A percentile compares a stretch with the other conserved stretches of the same genome.
These are phyloP conservation scores for Hypsizygus marmoreus DNA, from an alignment of 768 basidiomycete species.

Conservation along the genomic window DNA sequence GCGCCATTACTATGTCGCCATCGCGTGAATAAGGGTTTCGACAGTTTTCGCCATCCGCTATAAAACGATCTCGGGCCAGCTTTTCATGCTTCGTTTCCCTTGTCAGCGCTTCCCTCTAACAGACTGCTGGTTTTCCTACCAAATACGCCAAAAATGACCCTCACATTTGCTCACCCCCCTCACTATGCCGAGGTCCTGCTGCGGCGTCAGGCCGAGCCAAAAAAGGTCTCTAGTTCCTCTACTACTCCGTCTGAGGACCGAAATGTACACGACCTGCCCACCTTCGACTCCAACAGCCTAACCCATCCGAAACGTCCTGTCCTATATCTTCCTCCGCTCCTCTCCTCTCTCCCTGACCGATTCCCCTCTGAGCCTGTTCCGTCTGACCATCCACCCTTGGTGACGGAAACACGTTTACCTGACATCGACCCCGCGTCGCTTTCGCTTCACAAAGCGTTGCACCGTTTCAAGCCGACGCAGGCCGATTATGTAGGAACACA, in stretches of 20 bases:
- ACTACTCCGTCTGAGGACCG: conserved; percentile 18
- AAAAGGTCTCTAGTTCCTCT: conserved; percentile 1
- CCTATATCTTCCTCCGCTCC: conserved; percentile 82
- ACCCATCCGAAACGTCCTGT: conserved; percentile 47
- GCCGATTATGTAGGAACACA: conserved; percentile 60
- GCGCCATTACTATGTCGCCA: conserved; percentile 18
- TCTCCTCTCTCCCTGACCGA: conserved; percentile 69
- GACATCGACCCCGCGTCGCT: conserved; percentile 84
- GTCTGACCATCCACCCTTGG: conserved; percentile 42
- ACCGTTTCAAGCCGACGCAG: conserved; percentile 66
- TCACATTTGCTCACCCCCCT: conserved; percentile 33
- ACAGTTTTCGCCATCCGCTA: background rate
- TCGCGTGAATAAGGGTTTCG: background rate
- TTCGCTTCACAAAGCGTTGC: conserved; percentile 83
- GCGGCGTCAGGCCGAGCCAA: background rate
- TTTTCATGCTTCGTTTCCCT: background rate
- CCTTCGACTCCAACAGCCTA: conserved; percentile 42
- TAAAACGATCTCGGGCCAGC: background rate
- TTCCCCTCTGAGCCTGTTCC: conserved; percentile 30
- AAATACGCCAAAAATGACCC: conserved; percentile 28
- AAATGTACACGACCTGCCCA: conserved; percentile 60
- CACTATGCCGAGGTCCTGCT: conserved; percentile 26
- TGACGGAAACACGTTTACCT: conserved; percentile 78
- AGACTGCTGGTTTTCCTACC: too few relatives aligned
- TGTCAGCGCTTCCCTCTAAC: background rate